Evolutionary conservation across 192 early-diverging fungal species (phyloP), one percentile per base, ranked within the genome.

Genomic region (Phycomyces blakesleeanus): DNA sequence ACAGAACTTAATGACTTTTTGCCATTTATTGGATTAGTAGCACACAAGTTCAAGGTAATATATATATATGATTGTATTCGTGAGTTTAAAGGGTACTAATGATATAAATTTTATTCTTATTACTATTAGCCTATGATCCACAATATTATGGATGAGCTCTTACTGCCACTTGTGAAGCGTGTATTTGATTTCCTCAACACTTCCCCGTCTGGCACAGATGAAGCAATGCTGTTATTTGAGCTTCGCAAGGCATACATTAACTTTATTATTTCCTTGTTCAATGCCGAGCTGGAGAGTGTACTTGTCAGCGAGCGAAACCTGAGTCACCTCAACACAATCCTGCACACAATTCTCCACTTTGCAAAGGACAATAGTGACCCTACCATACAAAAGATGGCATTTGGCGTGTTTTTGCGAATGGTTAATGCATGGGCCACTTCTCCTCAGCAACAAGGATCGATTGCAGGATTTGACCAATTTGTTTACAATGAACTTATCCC

Each of bases 21-120:
- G 57, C 89, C 89, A 9, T 93, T 96, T 67, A 82, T 96, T 55
- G 85, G 84, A 14, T 78, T 88, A 55, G 76, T 94, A 54, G 86
- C 90, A n/a, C 88, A 93, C 79, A 95, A 96, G 74, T 96, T 93
- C 78, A 93, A 94, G 81, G 86, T 88, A 54, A 59, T 73, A 55
- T 66, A 73, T 10, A 76, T 51, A 41, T n/a, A n/a, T n/a, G n/a
- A n/a, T n/a, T n/a, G n/a, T n/a, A n/a, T n/a, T n/a, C n/a, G n/a
- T n/a, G n/a, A n/a, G n/a, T n/a, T n/a, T n/a, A n/a, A n/a, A n/a
- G n/a, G n/a, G n/a, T n/a, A n/a, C n/a, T n/a, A n/a, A n/a, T n/a
- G n/a, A n/a, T n/a, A n/a, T n/a, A n/a, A n/a, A n/a, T n/a, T n/a
- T n/a, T n/a, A n/a, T n/a, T n/a, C n/a, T n/a, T n/a, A n/a, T n/a